phyloP scores from a whole-genome alignment of 108 stramenopile species.

The Nitzschia inconspicua region DNA sequence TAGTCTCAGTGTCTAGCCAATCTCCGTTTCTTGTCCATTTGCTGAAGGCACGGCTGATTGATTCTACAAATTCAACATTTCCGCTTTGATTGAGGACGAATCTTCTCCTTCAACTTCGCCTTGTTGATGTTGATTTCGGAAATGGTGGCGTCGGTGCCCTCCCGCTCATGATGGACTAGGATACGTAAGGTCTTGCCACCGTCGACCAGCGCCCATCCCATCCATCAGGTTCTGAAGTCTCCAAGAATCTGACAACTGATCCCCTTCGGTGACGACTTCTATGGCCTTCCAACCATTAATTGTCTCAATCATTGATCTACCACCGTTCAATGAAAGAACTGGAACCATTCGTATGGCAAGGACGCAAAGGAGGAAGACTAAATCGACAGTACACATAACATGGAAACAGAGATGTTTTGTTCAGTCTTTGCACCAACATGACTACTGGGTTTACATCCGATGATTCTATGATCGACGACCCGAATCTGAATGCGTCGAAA shows the following conservation, averaged over 20 bases:
- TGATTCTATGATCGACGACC: no score
- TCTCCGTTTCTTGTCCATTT: neutral
- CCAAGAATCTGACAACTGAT: conserved; percentile 2
- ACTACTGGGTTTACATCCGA: no score
- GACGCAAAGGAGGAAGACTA: no score
- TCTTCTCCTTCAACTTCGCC: neutral
- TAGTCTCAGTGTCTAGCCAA: no score
- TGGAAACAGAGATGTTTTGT: no score
- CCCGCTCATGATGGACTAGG: conserved; percentile 17
- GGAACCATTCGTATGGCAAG: no score
- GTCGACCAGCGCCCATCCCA: conserved; percentile 18
- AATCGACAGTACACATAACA: no score
- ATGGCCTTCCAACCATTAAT: conserved; percentile 28
- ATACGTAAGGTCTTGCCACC: conserved; percentile 1
- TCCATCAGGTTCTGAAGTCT: conserved; percentile 11
- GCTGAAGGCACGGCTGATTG: neutral
- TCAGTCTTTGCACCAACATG: no score
- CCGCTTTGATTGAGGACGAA: neutral
- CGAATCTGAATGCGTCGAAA: no score
- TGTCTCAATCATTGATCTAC: neutral
- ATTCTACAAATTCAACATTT: conserved; percentile 1
- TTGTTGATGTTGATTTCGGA: conserved; percentile 19
- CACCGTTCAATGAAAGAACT: no score
- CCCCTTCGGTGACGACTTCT: conserved; percentile 31
- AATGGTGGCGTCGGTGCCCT: conserved; percentile 11